Evolutionary conservation across 2,329 filamentous ascomycete genomes (phyloP).

Genomic region (Clathrospora elynae): DNA sequence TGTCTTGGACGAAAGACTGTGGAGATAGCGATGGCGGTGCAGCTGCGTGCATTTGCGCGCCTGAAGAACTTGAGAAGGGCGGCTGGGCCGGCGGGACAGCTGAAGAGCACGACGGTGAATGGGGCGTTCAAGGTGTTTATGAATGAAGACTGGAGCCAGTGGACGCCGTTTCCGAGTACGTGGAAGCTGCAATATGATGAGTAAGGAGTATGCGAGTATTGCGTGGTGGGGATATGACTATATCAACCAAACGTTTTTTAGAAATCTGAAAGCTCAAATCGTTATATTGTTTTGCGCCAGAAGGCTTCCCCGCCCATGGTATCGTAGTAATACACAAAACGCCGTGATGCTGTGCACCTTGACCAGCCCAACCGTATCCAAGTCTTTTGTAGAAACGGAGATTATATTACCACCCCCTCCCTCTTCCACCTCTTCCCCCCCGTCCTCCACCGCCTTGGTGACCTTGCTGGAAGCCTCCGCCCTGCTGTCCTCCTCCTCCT

Average conservation of each 20-base stretch:
- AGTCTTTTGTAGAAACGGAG: background rate
- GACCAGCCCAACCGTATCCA: background rate
- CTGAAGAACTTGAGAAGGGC: background rate
- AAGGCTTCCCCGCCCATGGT: slow-evolving; percentile 22
- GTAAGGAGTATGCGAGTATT: background rate
- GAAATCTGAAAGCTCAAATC: no score
- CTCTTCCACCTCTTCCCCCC: slow-evolving; percentile 33
- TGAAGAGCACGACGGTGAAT: background rate
- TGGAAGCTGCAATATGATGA: background rate
- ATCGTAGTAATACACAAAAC: slow-evolving; percentile 30
- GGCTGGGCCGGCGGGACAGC: background rate
- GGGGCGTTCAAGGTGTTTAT: background rate
- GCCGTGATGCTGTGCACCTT: slow-evolving; percentile 18
- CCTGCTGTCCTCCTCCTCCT: slow-evolving; percentile 31
- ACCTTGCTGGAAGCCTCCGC: slow-evolving; percentile 36
- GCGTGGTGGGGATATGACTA: background rate
- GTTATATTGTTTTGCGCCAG: slow-evolving; percentile 15
- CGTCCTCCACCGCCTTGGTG: slow-evolving; percentile 37
- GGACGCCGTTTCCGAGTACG: background rate
- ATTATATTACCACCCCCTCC: slow-evolving; percentile 29
- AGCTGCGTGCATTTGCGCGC: slow-evolving; percentile 4
- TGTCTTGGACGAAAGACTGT: slow-evolving; percentile 9
- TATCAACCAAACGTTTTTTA: no score
- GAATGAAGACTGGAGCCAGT: background rate
- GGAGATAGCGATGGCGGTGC: background rate